Conservation (phyloP, 2,329 filamentous ascomycete species). For the Penicillium sclerotiorum region DNA sequence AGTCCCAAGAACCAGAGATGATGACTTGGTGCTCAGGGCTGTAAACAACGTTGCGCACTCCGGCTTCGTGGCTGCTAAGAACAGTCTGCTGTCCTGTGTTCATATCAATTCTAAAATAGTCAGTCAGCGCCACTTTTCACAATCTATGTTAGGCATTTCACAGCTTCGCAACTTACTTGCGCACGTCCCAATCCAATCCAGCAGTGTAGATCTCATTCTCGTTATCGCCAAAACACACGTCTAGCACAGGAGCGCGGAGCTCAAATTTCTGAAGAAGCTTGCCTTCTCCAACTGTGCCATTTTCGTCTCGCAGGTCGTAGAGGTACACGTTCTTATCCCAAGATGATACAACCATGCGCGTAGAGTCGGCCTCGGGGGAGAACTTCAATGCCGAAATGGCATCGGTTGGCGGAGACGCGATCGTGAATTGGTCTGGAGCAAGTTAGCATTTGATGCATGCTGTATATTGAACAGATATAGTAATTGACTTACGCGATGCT, state of each 20-base stretch:
- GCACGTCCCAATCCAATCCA: conserved; percentile 84
- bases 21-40: conserved; percentile 75
- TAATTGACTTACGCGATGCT: conserved; percentile 42
- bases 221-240: conserved; percentile 84
- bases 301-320: conserved; percentile 70
- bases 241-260: conserved; percentile 82
- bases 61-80: conserved; percentile 75
- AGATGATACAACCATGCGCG: conserved; percentile 83
- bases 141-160: conserved; percentile 60
- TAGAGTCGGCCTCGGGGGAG: conserved; percentile 72
- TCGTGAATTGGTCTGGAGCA: conserved; percentile 70
- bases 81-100: conserved; percentile 71
- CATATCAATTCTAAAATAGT: conserved; percentile 64
- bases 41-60: conserved; percentile 83
- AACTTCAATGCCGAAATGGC: conserved; percentile 86
- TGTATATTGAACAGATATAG: background rate
- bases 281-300: conserved; percentile 59
- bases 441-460: conserved; percentile 1
- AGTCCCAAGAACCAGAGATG: conserved; percentile 91
- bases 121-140: conserved; percentile 60
- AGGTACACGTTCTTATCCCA: conserved; percentile 94
- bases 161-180: conserved; percentile 57
- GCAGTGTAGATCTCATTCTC: conserved; percentile 84
- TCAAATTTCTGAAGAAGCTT: conserved; percentile 73
- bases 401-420: conserved; percentile 80